Conservation (phyloP, 371 early-diverging fungal genomes). For the Apophysomyces sp. region DNA sequence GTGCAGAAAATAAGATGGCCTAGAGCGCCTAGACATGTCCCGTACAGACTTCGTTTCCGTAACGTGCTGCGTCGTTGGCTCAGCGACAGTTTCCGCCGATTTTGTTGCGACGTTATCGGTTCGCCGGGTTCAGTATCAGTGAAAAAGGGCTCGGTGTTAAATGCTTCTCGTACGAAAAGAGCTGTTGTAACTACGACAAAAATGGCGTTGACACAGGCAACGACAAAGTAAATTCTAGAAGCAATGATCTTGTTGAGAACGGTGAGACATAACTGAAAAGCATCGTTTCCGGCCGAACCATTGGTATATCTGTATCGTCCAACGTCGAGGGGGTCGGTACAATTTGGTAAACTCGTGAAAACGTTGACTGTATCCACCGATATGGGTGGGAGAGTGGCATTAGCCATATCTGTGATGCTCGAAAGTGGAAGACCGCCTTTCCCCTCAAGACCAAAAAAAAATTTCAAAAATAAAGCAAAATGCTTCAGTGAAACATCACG, state of each 20-base stretch:
- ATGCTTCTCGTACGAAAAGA: slow-evolving; percentile 4
- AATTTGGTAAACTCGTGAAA: neutral
- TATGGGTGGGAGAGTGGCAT: neutral
- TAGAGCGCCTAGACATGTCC: slow-evolving; percentile 25
- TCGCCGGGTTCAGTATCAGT: neutral
- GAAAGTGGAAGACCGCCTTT: too few relatives aligned
- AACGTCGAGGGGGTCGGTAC: neutral
- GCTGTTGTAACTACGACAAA: slow-evolving; percentile 16
- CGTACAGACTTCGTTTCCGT: slow-evolving; percentile 24
- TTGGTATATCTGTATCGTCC: neutral
- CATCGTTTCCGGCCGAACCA: neutral
- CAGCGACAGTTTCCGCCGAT: slow-evolving; percentile 2
- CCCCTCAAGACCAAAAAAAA: too few relatives aligned
- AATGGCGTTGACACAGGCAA: slow-evolving; percentile 5
- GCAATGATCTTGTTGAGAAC: neutral
- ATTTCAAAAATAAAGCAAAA: too few relatives aligned
- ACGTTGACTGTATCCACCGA: neutral
- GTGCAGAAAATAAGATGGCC: slow-evolving; percentile 38
- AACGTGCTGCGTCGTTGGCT: slow-evolving; percentile 15
- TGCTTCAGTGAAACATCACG: too few relatives aligned
- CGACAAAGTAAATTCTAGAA: slow-evolving; percentile 8
- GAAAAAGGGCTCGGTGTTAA: neutral
- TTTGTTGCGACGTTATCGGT: neutral
- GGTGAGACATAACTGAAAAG: neutral
- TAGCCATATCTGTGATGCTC: too few relatives aligned